phyloP scores from a whole-genome alignment of 345 rosid genomes.

The Gossypium thurberi region DNA sequence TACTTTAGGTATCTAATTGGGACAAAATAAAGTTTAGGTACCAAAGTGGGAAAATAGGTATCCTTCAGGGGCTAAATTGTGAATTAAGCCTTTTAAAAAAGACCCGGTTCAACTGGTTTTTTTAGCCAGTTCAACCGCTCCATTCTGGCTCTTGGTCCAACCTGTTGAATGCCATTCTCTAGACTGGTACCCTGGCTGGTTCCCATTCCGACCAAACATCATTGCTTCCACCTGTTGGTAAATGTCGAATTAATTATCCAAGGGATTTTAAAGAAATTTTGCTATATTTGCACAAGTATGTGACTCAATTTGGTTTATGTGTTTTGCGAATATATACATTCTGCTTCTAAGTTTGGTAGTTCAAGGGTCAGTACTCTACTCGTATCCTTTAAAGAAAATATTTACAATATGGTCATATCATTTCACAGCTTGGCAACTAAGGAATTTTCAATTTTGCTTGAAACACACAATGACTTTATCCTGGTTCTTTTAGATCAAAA shows the following conservation, averaged over 20 bases:
- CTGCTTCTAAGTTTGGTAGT: background rate
- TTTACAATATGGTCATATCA: background rate
- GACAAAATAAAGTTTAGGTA: too few relatives aligned
- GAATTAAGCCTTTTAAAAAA: too few relatives aligned
- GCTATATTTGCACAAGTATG: background rate
- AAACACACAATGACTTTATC: slow-evolving; percentile 3
- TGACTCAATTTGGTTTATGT: background rate
- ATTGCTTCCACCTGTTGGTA: background rate
- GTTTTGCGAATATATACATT: background rate
- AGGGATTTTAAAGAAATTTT: background rate
- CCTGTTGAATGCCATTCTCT: too few relatives aligned
- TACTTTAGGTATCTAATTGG: too few relatives aligned
- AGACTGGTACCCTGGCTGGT: too few relatives aligned
- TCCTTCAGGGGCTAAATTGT: too few relatives aligned
- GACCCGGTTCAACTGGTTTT: too few relatives aligned
- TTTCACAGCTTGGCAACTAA: background rate
- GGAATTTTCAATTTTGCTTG: background rate
- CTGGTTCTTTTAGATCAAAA: slow-evolving; percentile 58
- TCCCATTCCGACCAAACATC: too few relatives aligned
- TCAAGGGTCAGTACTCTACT: background rate
- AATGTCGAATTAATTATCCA: background rate
- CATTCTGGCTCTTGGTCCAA: too few relatives aligned
- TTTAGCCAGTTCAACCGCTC: too few relatives aligned
- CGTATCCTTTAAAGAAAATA: background rate
- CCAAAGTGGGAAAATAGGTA: too few relatives aligned